These are phyloP conservation scores for Anisodus tanguticus DNA, from an alignment of 257 asterid genomes.

Conservation along the genomic window DNA sequence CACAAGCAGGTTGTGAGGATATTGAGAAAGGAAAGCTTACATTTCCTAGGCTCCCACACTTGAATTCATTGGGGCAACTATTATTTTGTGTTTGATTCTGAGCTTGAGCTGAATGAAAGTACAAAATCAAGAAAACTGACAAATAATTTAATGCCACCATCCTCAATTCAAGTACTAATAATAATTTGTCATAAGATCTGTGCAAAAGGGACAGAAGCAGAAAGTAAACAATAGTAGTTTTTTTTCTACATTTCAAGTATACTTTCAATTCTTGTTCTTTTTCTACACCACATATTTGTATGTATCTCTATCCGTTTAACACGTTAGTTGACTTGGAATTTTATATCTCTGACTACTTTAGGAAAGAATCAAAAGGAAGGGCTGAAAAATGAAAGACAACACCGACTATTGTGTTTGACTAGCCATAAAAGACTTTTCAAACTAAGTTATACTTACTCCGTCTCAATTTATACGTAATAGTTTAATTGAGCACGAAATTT, in stretches of 20 bases:
- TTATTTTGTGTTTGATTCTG: background rate
- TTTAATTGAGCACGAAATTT: too few species aligned
- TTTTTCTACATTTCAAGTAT: background rate
- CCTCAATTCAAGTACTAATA: background rate
- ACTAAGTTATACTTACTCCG: background rate
- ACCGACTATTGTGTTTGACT: conserved; percentile 7
- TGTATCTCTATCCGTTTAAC: conserved; percentile 4
- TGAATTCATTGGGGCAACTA: background rate
- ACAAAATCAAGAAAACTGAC: background rate
- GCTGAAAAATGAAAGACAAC: background rate
- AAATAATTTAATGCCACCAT: background rate
- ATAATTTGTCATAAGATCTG: background rate
- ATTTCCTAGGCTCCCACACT: background rate
- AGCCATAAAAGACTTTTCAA: conserved; percentile 13
- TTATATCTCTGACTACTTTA: background rate
- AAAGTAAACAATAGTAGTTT: background rate
- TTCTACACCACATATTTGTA: conserved; percentile 5
- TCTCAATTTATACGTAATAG: too few species aligned
- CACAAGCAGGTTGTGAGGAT: background rate
- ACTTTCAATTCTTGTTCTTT: background rate
- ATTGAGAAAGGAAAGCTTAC: background rate
- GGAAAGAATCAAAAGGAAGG: conserved; percentile 6
- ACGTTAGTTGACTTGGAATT: conserved; percentile 23
- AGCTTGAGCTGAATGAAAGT: background rate
- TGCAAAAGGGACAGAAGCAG: background rate